Conservation (phyloP, 257 asterid species). For the Linderniella brevidens region DNA sequence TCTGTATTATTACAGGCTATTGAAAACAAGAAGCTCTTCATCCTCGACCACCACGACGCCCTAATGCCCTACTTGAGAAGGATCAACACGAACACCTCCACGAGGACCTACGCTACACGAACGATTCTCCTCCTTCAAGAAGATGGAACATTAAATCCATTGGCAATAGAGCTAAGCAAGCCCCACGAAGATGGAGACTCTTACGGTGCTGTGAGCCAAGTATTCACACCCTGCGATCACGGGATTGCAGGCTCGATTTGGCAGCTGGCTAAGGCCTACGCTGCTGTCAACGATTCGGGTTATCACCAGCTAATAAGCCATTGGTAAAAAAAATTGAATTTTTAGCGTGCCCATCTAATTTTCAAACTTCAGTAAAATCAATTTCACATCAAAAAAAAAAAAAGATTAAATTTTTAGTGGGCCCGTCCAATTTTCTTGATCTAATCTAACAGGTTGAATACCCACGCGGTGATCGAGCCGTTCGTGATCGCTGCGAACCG, state of each 20-base stretch:
- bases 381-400: too few species aligned
- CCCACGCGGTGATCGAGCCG: slow-evolving; percentile 89
- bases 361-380: too few species aligned
- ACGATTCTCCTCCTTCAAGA: slow-evolving; percentile 67
- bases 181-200: slow-evolving; percentile 50
- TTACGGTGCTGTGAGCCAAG: slow-evolving; percentile 42
- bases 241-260: slow-evolving; percentile 50
- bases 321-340: too few species aligned
- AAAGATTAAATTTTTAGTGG: too few species aligned
- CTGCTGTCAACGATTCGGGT: slow-evolving; percentile 82
- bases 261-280: slow-evolving; percentile 95
- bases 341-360: too few species aligned
- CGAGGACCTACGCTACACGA: slow-evolving; percentile 68
- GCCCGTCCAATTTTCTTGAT: too few species aligned
- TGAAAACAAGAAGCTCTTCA: slow-evolving; percentile 32
- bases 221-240: slow-evolving; percentile 47
- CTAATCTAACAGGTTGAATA: slow-evolving; percentile 76
- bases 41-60: slow-evolving; percentile 78
- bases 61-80: slow-evolving; percentile 61
- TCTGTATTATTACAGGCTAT: slow-evolving; percentile 36
- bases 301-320: slow-evolving; percentile 89
- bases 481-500: slow-evolving; percentile 58
- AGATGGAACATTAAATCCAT: slow-evolving; percentile 65
- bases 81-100: slow-evolving; percentile 41
- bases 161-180: slow-evolving; percentile 76